Percentiles rank a stretch among this genome's conserved stretches.
Conservation (phyloP, 495 filamentous ascomycete species). For the Daldinia concentrica region DNA sequence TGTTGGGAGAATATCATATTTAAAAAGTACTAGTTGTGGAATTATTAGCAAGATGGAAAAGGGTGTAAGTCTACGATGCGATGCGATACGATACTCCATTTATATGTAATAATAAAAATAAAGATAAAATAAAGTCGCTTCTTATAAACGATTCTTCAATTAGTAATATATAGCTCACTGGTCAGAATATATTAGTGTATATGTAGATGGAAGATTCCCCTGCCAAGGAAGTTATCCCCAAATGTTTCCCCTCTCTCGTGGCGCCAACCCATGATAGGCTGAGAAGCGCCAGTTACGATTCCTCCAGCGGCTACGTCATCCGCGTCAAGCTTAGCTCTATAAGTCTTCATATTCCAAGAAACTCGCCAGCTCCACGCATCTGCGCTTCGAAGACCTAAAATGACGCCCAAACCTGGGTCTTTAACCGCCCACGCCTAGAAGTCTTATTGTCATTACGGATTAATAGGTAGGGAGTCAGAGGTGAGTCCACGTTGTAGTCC, state of each 20-base stretch:
- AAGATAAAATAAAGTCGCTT: no score
- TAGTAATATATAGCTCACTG: no score
- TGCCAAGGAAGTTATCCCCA: conserved; percentile 6
- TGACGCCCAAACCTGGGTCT: background rate
- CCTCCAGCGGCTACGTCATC: conserved; percentile 37
- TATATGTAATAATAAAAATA: no score
- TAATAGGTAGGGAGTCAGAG: conserved; percentile 1
- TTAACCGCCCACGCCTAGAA: conserved; percentile 21
- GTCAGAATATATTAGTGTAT: no score
- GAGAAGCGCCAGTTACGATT: conserved; percentile 5
- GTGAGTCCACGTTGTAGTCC: background rate
- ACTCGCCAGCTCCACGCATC: conserved; percentile 11
- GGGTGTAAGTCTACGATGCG: no score
- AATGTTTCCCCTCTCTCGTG: conserved; percentile 25
- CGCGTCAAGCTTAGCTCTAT: conserved; percentile 15
- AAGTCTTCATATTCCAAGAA: conserved; percentile 21
- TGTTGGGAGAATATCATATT: background rate
- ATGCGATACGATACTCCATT: background rate
- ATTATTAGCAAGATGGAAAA: background rate
- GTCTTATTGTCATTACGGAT: background rate
- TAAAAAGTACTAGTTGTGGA: background rate
- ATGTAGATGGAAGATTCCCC: background rate
- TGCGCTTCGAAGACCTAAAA: conserved; percentile 2
- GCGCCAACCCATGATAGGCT: conserved; percentile 23
- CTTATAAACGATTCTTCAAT: no score